Evolutionary conservation across 169 alveolate species (phyloP).

Genomic region (Plasmodium vinckei): DNA sequence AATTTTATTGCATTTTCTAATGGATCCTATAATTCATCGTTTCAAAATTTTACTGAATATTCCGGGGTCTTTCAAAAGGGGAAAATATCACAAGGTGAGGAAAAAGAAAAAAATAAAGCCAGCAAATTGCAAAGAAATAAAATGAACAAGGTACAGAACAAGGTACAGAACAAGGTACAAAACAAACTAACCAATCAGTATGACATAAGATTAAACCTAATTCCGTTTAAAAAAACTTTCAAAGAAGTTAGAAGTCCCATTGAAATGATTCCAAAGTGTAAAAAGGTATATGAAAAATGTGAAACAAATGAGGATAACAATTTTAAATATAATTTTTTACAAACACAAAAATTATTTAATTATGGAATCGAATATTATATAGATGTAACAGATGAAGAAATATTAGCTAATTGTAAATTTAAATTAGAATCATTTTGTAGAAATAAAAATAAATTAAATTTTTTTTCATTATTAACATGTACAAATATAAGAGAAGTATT

Average conservation of each 20-base stretch:
- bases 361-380: slow-evolving; percentile 66
- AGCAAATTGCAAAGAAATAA: background rate
- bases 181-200: background rate
- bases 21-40: slow-evolving; percentile 43
- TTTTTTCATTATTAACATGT: slow-evolving; percentile 32
- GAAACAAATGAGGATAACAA: background rate
- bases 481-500: slow-evolving; percentile 59
- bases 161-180: no score
- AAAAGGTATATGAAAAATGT: background rate
- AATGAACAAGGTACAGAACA: background rate
- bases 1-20: slow-evolving; percentile 38
- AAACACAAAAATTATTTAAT: slow-evolving; percentile 20
- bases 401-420: slow-evolving; percentile 35
- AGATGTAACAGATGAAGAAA: slow-evolving; percentile 61
- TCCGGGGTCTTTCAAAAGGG: slow-evolving; percentile 47
- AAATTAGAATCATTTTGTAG: slow-evolving; percentile 24
- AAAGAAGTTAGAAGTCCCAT: background rate
- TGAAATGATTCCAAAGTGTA: background rate
- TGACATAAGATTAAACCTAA: background rate
- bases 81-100: background rate
- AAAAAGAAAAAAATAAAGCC: background rate
- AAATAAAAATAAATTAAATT: slow-evolving; percentile 21
- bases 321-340: no score
- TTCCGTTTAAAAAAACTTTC: background rate
- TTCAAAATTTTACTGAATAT: slow-evolving; percentile 53